phyloP scores from a whole-genome alignment of 306 rosid genomes.

The Gynostemma pentaphyllum region DNA sequence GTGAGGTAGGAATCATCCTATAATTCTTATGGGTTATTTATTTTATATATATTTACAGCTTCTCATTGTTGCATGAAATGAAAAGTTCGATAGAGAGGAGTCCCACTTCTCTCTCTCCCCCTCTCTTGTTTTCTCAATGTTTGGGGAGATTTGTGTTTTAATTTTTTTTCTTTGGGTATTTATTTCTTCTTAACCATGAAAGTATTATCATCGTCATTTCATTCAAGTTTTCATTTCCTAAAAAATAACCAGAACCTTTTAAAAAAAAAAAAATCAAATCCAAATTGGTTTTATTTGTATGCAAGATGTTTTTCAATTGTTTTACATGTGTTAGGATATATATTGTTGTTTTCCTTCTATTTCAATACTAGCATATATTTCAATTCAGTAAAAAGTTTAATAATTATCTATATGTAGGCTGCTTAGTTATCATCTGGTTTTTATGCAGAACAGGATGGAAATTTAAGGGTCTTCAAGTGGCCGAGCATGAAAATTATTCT shows the following conservation, averaged over 20 bases:
- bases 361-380: not conserved
- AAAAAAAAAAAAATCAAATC: no score
- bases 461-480: constrained; percentile 79
- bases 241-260: no score
- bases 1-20: constrained; percentile 49
- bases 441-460: constrained; percentile 93
- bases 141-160: no score
- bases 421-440: constrained; percentile 29
- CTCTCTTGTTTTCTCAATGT: no score
- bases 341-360: not conserved
- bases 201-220: no score
- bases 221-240: no score
- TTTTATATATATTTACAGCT: not conserved
- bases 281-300: no score
- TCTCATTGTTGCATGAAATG: not conserved
- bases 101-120: no score
- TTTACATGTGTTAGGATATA: no score
- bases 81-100: not conserved
- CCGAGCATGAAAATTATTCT: constrained; percentile 75
- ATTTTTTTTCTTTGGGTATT: no score
- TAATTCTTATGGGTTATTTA: not conserved
- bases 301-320: no score
- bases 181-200: no score
- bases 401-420: not conserved
- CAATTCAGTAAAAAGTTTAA: not conserved